Conservation (phyloP, 1,284 basidiomycete genomes). For the Leccinum insigne region DNA sequence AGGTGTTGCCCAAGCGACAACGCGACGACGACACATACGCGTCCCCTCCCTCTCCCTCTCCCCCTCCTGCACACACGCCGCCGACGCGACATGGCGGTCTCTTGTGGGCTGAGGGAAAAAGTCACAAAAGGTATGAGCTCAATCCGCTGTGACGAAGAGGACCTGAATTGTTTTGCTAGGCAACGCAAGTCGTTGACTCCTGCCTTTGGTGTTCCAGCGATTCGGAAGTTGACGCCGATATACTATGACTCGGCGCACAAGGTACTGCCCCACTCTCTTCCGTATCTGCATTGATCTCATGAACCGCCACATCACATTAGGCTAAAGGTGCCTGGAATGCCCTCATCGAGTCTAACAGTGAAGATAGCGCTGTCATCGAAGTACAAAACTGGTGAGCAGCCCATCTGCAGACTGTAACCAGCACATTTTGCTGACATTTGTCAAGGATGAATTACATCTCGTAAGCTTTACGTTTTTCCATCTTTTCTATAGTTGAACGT, state of each 20-base stretch:
- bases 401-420: background rate
- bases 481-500: no score
- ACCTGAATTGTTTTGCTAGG: background rate
- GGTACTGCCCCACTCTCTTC: background rate
- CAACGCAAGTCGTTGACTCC: background rate
- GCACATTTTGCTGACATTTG: background rate
- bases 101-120: background rate
- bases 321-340: background rate
- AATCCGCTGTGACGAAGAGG: background rate
- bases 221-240: background rate
- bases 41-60: no score
- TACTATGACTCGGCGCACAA: background rate
- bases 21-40: no score
- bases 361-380: background rate
- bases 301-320: background rate
- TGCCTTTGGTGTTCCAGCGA: background rate
- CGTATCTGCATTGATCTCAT: background rate
- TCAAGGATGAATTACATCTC: constrained; percentile 2
- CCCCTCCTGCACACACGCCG: background rate
- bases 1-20: constrained; percentile 46
- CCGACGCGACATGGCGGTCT: background rate
- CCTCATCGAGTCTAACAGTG: background rate
- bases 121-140: background rate
- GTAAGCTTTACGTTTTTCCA: background rate
- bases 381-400: background rate